Evolutionary conservation across 768 basidiomycete genomes (phyloP), one percentile per base, ranked within the genome.

Genomic region (Paxillus ammoniavirescens): DNA sequence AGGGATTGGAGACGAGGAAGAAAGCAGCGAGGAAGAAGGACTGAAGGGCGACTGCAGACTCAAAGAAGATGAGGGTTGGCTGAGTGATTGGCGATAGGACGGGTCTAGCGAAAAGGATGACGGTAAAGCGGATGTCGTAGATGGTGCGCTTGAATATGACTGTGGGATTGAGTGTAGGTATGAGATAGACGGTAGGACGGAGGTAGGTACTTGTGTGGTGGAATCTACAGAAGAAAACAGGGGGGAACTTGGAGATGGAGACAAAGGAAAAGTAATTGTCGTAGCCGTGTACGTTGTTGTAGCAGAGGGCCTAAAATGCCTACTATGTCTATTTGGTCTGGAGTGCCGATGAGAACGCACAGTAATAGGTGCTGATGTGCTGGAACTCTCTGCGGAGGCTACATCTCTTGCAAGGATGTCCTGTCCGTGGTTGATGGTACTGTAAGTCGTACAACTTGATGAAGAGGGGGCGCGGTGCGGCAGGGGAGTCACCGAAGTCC

Each of bases 401-500:
- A 60, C 42, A 0, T 62, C 68, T 31, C 74, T 64, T 30, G 70
- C 65, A 38, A 63, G 60, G 38, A 73, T 56, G 8, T 45, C 28
- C 15, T 52, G 58, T 14, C 71, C 76, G 57, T 86, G 82, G 8
- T 76, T 73, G 52, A 91, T 77, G 6, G 81, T 81, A 43, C 73
- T 71, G 15, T 75, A 54, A 3, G 77, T 56, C 14, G 72, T 73
- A 74, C 93, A 94, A 18, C 76, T 69, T 15, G 82, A 87, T 2
- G 84, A 83, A 5, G 81, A 61, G 0, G 83, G 86, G 1, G 70
- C 72, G 3, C 83, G 78, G 60, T 86, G 82, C 2, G 83, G 73
- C 7, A 75, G 38, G 13, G 87, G 84, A 2, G 82, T 87, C 0
- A 56, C 65, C 0, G 78, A 75, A 31, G 82, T 68, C 36, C 84